phyloP scores from a whole-genome alignment of 441 rosid species.

The Euphorbia celastroides region DNA sequence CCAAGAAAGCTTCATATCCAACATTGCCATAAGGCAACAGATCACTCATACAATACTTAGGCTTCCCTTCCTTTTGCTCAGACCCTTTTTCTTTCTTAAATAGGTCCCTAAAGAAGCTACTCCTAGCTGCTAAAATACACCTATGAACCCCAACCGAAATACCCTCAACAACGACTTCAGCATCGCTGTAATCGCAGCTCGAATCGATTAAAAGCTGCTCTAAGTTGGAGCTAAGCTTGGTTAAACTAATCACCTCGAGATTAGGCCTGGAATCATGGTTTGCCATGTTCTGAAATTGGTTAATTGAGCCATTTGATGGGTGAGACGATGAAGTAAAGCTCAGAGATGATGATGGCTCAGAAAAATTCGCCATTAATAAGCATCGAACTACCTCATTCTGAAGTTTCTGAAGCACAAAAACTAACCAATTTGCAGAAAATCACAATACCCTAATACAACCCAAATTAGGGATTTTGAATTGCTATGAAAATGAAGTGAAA shows the following conservation, averaged over 20 bases:
- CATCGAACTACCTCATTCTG: background rate
- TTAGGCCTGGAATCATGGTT: constrained; percentile 31
- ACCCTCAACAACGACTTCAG: constrained; percentile 63
- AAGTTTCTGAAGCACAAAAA: background rate
- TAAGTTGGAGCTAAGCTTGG: constrained; percentile 64
- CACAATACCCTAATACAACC: background rate
- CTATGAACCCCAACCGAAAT: constrained; percentile 62
- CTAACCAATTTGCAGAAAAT: background rate
- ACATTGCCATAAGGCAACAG: constrained; percentile 55
- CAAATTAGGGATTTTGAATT: background rate
- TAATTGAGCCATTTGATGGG: constrained; percentile 47
- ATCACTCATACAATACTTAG: constrained; percentile 45
- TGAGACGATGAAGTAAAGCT: constrained; percentile 58
- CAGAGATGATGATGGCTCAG: constrained; percentile 71
- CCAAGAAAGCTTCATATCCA: constrained; percentile 65
- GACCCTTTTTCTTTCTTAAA: constrained; percentile 45
- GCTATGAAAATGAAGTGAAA: background rate
- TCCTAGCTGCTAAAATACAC: constrained; percentile 79
- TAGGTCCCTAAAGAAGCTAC: constrained; percentile 51
- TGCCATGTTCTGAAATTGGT: constrained; percentile 31
- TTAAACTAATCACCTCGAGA: constrained; percentile 57
- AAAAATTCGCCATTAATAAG: constrained; percentile 44
- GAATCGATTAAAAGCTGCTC: constrained; percentile 56
- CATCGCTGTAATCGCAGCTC: constrained; percentile 54
- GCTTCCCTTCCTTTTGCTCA: constrained; percentile 47